These are phyloP conservation scores for Neolentinus lepideus DNA, from an alignment of 1,284 basidiomycete species.

Conservation along the genomic window DNA sequence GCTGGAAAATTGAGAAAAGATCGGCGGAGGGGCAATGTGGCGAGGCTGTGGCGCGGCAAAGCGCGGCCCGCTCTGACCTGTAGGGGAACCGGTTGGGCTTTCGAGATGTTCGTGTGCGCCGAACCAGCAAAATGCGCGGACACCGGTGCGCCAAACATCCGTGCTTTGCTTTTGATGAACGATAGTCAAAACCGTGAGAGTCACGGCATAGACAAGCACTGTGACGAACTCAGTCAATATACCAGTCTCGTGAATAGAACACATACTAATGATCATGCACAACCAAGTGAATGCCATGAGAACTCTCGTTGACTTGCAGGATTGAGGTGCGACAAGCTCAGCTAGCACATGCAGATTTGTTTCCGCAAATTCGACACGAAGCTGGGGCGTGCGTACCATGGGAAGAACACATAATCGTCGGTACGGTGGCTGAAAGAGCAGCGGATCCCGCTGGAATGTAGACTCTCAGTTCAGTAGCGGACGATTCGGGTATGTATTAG, in stretches of 20 bases:
- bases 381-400: conserved; percentile 13
- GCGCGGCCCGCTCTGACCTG: neutral
- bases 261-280: conserved; percentile 45
- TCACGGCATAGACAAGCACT: conserved; percentile 39
- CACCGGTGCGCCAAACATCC: conserved; percentile 44
- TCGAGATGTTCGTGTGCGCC: neutral
- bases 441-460: conserved; percentile 34
- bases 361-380: conserved; percentile 3
- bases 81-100: neutral
- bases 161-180: conserved; percentile 32
- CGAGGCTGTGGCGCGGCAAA: neutral
- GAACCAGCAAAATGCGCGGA: conserved; percentile 39
- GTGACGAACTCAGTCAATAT: neutral
- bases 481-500: neutral
- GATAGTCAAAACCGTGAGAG: conserved; percentile 27
- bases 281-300: conserved; percentile 63
- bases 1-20: neutral
- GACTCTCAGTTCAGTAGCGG: conserved; percentile 3
- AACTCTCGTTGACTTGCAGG: conserved; percentile 50
- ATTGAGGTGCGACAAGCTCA: conserved; percentile 14
- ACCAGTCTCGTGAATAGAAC: neutral
- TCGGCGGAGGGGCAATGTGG: neutral
- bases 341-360: conserved; percentile 6
- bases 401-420: conserved; percentile 27
- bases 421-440: conserved; percentile 30